These are phyloP conservation scores for Omphalotus guepiniiformis DNA, from an alignment of 768 basidiomycete species.

Conservation along the genomic window DNA sequence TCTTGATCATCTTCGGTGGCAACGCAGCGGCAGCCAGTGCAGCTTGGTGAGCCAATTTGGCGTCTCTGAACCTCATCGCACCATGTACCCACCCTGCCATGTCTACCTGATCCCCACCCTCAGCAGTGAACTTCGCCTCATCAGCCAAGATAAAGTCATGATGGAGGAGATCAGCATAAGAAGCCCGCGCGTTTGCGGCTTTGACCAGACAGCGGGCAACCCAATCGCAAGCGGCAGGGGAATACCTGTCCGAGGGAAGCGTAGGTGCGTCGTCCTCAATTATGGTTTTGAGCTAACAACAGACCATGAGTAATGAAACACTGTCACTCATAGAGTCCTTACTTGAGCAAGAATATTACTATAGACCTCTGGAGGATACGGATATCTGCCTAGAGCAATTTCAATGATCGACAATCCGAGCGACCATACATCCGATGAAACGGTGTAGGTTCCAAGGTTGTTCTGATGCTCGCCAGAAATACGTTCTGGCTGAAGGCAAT, in stretches of 20 bases:
- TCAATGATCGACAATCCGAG: constrained; percentile 93
- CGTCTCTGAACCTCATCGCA: constrained; percentile 31
- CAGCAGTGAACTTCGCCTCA: constrained; percentile 69
- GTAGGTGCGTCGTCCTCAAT: constrained; percentile 92
- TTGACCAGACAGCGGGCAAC: constrained; percentile 78
- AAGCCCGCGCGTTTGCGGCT: constrained; percentile 72
- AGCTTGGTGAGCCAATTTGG: neutral
- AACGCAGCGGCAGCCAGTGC: constrained; percentile 1
- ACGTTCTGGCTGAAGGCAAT: constrained; percentile 71
- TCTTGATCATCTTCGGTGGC: neutral
- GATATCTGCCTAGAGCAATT: constrained; percentile 85
- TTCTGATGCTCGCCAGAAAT: constrained; percentile 93
- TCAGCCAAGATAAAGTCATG: constrained; percentile 48
- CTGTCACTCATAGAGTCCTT: neutral
- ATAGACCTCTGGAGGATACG: constrained; percentile 97
- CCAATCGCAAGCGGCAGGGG: constrained; percentile 73
- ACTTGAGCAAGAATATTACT: constrained; percentile 95
- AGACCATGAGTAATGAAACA: neutral
- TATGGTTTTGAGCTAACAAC: constrained; percentile 65
- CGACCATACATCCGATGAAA: constrained; percentile 97
- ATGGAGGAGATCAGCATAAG: constrained; percentile 71
- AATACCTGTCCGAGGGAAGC: constrained; percentile 68
- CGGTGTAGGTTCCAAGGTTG: constrained; percentile 85
- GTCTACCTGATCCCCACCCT: constrained; percentile 55
- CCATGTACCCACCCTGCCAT: constrained; percentile 79